Evolutionary conservation across 352 stramenopile genomes (phyloP).

Genomic region (Globisporangium irregulare): DNA sequence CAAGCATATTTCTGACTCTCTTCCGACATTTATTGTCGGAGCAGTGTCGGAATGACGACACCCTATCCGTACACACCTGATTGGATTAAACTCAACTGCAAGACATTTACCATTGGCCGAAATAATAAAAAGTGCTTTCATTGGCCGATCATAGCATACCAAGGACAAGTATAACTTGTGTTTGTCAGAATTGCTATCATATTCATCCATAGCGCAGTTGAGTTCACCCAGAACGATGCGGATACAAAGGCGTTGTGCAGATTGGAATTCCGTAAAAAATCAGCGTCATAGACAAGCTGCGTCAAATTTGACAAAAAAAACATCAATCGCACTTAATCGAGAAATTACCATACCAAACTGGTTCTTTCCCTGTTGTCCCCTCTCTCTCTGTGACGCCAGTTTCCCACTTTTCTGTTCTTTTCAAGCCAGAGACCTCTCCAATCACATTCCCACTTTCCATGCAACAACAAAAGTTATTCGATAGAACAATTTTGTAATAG

Average conservation of each 20-base stretch:
- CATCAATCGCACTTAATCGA: neutral
- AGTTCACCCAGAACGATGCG: too few species aligned
- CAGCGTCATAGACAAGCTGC: neutral
- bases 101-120: too few species aligned
- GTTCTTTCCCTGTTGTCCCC: neutral
- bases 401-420: neutral
- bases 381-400: slow-evolving; percentile 7
- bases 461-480: neutral
- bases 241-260: too few species aligned
- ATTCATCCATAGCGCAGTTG: neutral
- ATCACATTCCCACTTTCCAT: neutral
- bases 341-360: neutral
- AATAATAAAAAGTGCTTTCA: too few species aligned
- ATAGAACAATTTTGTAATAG: neutral
- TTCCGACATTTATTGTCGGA: too few species aligned
- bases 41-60: too few species aligned
- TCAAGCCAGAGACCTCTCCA: neutral
- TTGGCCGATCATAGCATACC: too few species aligned
- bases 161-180: too few species aligned
- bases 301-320: neutral
- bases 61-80: too few species aligned
- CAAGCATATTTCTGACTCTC: too few species aligned
- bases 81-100: too few species aligned
- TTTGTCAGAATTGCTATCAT: too few species aligned
- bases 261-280: neutral